These are phyloP conservation scores for Zizania palustris DNA, from an alignment of 202 grass and related monocot genomes.

Conservation along the genomic window DNA sequence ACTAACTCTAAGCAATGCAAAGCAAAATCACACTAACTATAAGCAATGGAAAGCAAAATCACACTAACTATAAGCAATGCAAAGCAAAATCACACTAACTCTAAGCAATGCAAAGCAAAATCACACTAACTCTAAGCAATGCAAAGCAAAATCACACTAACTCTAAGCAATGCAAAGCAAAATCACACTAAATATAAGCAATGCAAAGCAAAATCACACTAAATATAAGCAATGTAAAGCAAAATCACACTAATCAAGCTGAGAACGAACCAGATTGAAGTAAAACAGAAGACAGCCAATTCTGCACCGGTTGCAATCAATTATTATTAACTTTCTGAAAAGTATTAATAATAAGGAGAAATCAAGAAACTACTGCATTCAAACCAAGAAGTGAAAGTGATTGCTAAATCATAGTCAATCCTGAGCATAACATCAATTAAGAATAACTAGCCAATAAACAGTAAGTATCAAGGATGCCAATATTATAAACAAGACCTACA, in stretches of 20 bases:
- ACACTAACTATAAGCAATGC: too few relatives aligned
- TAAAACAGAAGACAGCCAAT: not conserved
- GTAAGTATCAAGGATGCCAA: conserved; percentile 11
- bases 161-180: conserved; percentile 24
- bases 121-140: not conserved
- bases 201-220: not conserved
- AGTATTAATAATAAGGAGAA: not conserved
- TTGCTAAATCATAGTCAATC: conserved; percentile 7
- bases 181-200: too few relatives aligned
- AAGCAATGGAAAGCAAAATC: too few relatives aligned
- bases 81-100: not conserved
- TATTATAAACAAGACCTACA: conserved; percentile 7
- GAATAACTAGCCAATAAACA: conserved; percentile 20
- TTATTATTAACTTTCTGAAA: conserved; percentile 22
- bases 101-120: not conserved
- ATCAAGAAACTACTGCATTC: not conserved
- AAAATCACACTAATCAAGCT: not conserved
- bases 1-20: conserved; percentile 19
- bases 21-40: not conserved
- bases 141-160: not conserved
- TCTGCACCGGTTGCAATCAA: not conserved
- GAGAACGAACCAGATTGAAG: not conserved
- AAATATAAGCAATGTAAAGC: conserved; percentile 20
- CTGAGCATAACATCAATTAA: not conserved
- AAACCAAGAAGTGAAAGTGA: conserved; percentile 9